phyloP scores from a whole-genome alignment of 1,284 basidiomycete species.

The Acaromyces ingoldii region DNA sequence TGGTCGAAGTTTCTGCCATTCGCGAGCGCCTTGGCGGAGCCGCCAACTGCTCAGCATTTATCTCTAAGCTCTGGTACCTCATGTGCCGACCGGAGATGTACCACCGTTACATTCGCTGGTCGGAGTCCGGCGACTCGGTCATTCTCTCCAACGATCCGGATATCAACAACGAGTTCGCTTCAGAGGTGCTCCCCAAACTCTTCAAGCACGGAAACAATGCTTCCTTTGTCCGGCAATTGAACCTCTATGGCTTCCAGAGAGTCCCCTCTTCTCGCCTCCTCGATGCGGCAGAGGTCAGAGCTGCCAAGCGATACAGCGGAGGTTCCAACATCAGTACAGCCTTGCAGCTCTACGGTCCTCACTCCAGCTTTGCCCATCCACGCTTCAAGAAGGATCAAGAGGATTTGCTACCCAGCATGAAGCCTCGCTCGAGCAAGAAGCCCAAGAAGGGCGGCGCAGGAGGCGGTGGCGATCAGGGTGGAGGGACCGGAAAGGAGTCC shows the following conservation, averaged over 20 bases:
- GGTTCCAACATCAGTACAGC: slow-evolving; percentile 37
- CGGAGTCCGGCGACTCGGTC: slow-evolving; percentile 39
- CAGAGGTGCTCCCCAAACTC: slow-evolving; percentile 43
- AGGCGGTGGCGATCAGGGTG: not conserved
- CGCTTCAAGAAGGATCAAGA: slow-evolving; percentile 44
- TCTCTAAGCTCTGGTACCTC: slow-evolving; percentile 50
- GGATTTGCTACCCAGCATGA: slow-evolving; percentile 45
- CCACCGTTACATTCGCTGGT: slow-evolving; percentile 9
- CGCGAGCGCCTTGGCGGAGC: slow-evolving; percentile 47
- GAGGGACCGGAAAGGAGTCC: not conserved
- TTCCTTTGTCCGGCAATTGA: slow-evolving; percentile 48
- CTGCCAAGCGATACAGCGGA: slow-evolving; percentile 13
- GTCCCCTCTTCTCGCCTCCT: slow-evolving; percentile 45
- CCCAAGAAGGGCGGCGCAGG: slow-evolving; percentile 30
- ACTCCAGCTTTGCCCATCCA: slow-evolving; percentile 49
- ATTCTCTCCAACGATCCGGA: slow-evolving; percentile 47
- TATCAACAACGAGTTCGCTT: slow-evolving; percentile 44
- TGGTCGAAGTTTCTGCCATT: slow-evolving; percentile 45
- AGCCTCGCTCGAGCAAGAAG: slow-evolving; percentile 49
- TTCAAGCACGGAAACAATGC: slow-evolving; percentile 52
- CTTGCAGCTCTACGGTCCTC: slow-evolving; percentile 44
- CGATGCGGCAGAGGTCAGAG: slow-evolving; percentile 39
- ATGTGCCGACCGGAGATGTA: slow-evolving; percentile 48
- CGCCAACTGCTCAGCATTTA: slow-evolving; percentile 50
- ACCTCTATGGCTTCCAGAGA: slow-evolving; percentile 50